Evolutionary conservation across 2,329 filamentous ascomycete species (phyloP), one percentile per base, ranked within the genome.

Genomic region (Monilinia vaccinii-corymbosi): DNA sequence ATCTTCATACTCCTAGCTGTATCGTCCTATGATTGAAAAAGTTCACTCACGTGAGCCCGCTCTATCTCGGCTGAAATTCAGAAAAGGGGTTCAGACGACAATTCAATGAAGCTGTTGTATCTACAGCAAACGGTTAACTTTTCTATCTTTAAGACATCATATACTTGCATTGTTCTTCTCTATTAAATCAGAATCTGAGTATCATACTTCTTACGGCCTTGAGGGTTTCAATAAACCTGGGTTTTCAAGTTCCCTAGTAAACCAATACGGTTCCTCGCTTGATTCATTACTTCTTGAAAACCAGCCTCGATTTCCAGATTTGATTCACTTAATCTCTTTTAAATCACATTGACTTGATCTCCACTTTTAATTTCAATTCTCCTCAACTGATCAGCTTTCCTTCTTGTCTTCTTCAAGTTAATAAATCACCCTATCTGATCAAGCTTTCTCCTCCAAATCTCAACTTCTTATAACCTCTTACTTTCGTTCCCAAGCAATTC

Each of bases 21-120:
- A 44, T 44, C 51, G 11, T 42, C 51, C 31, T 38, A 44, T 53
- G n/a, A 28, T 23, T 32, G 4, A 4, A 32, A 32, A 14, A n/a
- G 16, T 40, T 34, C 51, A 34, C n/a, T 44, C 13, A 23, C 7
- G 28, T 55, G 28, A 40, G 13, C 13, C 25, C 38, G 44, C 51
- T 55, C 16, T 45, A 3, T 44, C 13, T 53, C 28, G 18, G 32
- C n/a, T 44, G 38, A 32, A 16, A 55, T 23, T 32, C 25, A 14
- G n/a, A 13, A 55, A 55, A 44, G 51, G 51, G 51, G 51, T 55
- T 55, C 38, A 44, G 51, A 44, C 38, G 51, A 55, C 38, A 44
- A 32, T 32, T 44, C 51, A 55, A 18, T 18, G 16, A 25, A n/a
- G 6, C 32, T 25, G 21, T 44, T 11, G 5, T 23, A 44, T 44